phyloP scores from a whole-genome alignment of 2,329 filamentous ascomycete genomes.

The Dichotomopilus funicola region DNA sequence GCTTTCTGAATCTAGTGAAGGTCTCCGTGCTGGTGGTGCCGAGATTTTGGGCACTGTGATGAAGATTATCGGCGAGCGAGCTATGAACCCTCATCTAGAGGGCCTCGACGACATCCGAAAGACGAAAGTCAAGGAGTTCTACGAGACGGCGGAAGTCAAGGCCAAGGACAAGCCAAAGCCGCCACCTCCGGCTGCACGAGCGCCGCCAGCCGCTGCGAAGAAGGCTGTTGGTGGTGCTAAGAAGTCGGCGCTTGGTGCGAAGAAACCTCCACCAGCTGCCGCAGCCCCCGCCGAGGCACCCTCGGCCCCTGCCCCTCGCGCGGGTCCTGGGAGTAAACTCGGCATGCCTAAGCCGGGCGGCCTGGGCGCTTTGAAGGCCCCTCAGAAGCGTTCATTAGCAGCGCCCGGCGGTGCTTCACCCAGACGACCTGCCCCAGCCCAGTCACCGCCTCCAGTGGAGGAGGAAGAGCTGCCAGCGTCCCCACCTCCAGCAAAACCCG shows the following conservation, averaged over 20 bases:
- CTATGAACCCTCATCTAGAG: slow-evolving; percentile 88
- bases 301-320: slow-evolving; percentile 50
- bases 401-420: slow-evolving; percentile 47
- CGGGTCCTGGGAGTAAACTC: slow-evolving; percentile 44
- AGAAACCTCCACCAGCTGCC: slow-evolving; percentile 40
- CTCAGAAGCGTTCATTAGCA: slow-evolving; percentile 48
- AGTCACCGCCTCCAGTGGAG: slow-evolving; percentile 48
- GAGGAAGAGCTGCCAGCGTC: slow-evolving; percentile 44
- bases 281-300: slow-evolving; percentile 41
- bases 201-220: slow-evolving; percentile 34
- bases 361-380: slow-evolving; percentile 53
- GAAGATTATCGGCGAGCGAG: slow-evolving; percentile 97
- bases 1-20: slow-evolving; percentile 80
- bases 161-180: slow-evolving; percentile 90
- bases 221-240: slow-evolving; percentile 32
- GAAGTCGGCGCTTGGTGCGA: slow-evolving; percentile 37
- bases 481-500: slow-evolving; percentile 45
- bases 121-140: slow-evolving; percentile 90
- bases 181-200: slow-evolving; percentile 53
- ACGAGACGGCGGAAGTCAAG: slow-evolving; percentile 74
- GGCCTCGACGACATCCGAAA: slow-evolving; percentile 93
- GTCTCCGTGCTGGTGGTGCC: slow-evolving; percentile 78
- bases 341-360: slow-evolving; percentile 49
- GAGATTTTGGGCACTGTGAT: slow-evolving; percentile 91
- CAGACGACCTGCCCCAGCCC: slow-evolving; percentile 42